Evolutionary conservation across 768 basidiomycete species (phyloP), one percentile per base, ranked within the genome.

Genomic region (Suillus decipiens): DNA sequence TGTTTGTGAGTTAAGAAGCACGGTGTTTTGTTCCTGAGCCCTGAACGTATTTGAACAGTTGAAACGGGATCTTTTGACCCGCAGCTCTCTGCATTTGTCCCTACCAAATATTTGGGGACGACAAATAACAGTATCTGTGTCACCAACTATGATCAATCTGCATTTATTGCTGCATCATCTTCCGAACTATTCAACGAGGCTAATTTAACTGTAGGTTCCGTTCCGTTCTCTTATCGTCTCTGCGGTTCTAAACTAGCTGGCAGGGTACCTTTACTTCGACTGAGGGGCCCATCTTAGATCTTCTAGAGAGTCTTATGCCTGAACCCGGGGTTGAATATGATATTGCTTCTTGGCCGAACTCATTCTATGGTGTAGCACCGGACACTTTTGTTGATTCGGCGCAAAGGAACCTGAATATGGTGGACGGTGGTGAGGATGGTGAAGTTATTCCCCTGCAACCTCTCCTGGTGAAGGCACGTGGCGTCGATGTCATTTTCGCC

Each of bases 371-470:
- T 34, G 39, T 79, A 8, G 72, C 78, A 24, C 70, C 73, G 0
- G 64, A 64, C 0, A 76, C 73, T 0, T 81, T 82, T 60, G 63
- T 75, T n/a, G 70, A 73, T 24, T 64, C 76, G 7, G 65, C 67
- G 31, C 72, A 79, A 64, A 69, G 61, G 11, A 64, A 77, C 31
- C 70, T 82, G 0, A 64, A 63, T 42, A 55, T 82, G 6, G 74
- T 76, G 39, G 80, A 82, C 57, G 81, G 81, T 31, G 81, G 81
- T 9, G 75, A 77, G 62, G 74, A 79, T 50, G 80, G 80, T 15
- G 76, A 81, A 65, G 67, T 80, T 57, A 71, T 84, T 42, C 83
- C 84, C 4, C 36, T 84, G 19, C 80, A 81, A 56, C 85, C 85
- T 1, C 75, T 86, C 43, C 76, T 85, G 14, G 78, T 83, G 55